A percentile compares a stretch with the other conserved stretches of the same genome.
Evolutionary conservation across 176 grass and related monocot genomes (phyloP).

Genomic region (Elaeis guineensis): DNA sequence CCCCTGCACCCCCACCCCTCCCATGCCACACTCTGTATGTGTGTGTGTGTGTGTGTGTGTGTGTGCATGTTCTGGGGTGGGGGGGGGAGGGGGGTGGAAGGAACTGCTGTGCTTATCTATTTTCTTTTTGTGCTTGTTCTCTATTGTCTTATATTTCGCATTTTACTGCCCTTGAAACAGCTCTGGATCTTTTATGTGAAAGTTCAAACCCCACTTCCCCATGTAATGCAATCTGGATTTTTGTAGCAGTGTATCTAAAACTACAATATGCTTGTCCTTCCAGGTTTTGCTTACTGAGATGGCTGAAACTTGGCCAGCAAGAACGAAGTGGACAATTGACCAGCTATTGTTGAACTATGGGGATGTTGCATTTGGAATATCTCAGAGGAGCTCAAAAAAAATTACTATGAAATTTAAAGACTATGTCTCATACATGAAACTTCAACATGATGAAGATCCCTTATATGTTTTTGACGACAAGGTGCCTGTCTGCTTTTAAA

Average conservation of each 20-base stretch:
- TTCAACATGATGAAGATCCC: constrained; percentile 95
- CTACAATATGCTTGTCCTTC: neutral
- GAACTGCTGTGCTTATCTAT: too few species aligned
- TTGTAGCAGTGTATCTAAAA: too few species aligned
- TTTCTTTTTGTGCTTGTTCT: constrained; percentile 1
- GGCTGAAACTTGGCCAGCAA: constrained; percentile 72
- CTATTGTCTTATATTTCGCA: constrained; percentile 7
- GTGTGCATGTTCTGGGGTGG: too few species aligned
- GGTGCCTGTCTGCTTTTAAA: constrained; percentile 19
- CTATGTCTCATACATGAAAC: constrained; percentile 90
- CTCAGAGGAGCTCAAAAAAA: constrained; percentile 83
- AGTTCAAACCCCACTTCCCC: too few species aligned
- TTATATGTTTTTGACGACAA: constrained; percentile 98
- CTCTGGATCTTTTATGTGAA: constrained; percentile 4
- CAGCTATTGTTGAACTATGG: constrained; percentile 57
- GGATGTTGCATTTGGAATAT: constrained; percentile 73
- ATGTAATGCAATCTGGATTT: too few species aligned
- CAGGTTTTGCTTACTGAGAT: constrained; percentile 78
- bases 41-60: too few species aligned
- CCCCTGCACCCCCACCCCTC: too few species aligned
- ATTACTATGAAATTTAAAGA: constrained; percentile 88
- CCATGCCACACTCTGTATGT: too few species aligned
- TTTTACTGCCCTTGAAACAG: neutral
- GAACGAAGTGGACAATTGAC: constrained; percentile 78
- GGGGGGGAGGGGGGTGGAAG: too few species aligned